These are phyloP conservation scores for Talaromyces sp. DNA, from an alignment of 2,329 filamentous ascomycete genomes.

Conservation along the genomic window DNA sequence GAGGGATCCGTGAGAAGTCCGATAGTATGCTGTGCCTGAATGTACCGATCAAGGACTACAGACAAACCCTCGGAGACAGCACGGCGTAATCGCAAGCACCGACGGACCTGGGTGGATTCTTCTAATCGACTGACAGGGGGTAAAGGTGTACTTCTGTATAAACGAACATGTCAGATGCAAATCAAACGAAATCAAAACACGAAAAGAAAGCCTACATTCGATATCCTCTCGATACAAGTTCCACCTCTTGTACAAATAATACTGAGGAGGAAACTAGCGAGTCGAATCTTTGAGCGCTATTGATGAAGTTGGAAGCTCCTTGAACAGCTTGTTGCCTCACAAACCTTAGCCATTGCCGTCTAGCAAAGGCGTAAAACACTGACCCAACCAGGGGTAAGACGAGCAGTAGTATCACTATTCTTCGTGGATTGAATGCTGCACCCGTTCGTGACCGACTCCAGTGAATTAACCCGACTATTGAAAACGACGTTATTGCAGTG, in stretches of 20 bases:
- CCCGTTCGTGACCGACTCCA: slow-evolving; percentile 60
- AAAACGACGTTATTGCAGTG: slow-evolving; percentile 59
- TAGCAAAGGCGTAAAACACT: slow-evolving; percentile 65
- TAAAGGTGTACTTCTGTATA: slow-evolving; percentile 69
- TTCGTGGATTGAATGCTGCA: slow-evolving; percentile 37
- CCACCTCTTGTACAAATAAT: slow-evolving; percentile 86
- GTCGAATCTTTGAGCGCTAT: slow-evolving; percentile 75
- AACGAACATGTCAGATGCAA: slow-evolving; percentile 18
- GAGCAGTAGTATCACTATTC: slow-evolving; percentile 33
- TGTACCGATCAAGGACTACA: slow-evolving; percentile 65
- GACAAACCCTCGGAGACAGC: slow-evolving; percentile 66
- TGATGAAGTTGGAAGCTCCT: slow-evolving; percentile 63
- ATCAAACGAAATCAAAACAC: not conserved
- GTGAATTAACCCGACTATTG: slow-evolving; percentile 62
- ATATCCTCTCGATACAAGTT: slow-evolving; percentile 86
- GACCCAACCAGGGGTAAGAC: slow-evolving; percentile 51
- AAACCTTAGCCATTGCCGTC: slow-evolving; percentile 75
- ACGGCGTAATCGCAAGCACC: slow-evolving; percentile 74
- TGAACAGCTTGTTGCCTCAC: slow-evolving; percentile 68
- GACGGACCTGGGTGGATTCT: slow-evolving; percentile 69
- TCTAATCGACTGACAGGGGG: slow-evolving; percentile 91
- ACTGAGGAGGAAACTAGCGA: slow-evolving; percentile 69
- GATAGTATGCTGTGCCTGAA: slow-evolving; percentile 63
- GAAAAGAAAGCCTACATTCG: slow-evolving; percentile 57
- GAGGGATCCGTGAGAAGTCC: slow-evolving; percentile 70